Evolutionary conservation across 306 rosid species (phyloP).

Genomic region (Sicyos baderoa): DNA sequence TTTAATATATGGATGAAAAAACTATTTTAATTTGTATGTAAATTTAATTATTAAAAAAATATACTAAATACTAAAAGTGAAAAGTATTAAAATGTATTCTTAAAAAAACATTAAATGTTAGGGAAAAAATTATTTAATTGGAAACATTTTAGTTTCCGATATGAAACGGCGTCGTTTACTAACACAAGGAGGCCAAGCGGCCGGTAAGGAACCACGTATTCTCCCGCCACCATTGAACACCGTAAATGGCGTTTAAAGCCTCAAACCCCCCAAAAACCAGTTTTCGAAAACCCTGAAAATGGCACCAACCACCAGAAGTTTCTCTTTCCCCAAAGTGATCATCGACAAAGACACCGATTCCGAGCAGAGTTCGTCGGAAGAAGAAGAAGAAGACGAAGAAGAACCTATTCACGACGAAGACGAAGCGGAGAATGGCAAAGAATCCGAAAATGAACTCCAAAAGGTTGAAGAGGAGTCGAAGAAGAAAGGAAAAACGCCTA

Average conservation of each 20-base stretch:
- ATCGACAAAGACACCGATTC: slow-evolving; percentile 64
- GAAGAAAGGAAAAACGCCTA: slow-evolving; percentile 53
- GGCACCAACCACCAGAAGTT: slow-evolving; percentile 61
- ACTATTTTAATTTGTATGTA: too few relatives aligned
- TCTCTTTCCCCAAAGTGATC: slow-evolving; percentile 51
- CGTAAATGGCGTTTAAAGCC: slow-evolving; percentile 17
- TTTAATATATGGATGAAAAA: too few relatives aligned
- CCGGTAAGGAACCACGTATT: slow-evolving; percentile 31
- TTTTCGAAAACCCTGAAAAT: slow-evolving; percentile 26
- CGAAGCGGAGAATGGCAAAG: slow-evolving; percentile 16
- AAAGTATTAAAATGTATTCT: too few relatives aligned
- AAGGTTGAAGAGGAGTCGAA: slow-evolving; percentile 31
- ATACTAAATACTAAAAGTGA: too few relatives aligned
- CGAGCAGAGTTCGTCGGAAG: slow-evolving; percentile 66
- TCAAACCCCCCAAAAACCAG: neutral
- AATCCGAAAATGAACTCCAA: slow-evolving; percentile 22
- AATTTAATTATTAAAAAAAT: too few relatives aligned
- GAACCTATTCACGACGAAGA: slow-evolving; percentile 19
- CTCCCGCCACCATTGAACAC: slow-evolving; percentile 32
- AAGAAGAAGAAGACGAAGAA: slow-evolving; percentile 23
- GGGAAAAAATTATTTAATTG: too few relatives aligned
- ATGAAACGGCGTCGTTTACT: neutral
- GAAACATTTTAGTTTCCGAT: too few relatives aligned
- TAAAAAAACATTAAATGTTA: too few relatives aligned
- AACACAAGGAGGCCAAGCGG: slow-evolving; percentile 21